Evolutionary conservation across 257 asterid genomes (phyloP).

Genomic region (Plantago major): DNA sequence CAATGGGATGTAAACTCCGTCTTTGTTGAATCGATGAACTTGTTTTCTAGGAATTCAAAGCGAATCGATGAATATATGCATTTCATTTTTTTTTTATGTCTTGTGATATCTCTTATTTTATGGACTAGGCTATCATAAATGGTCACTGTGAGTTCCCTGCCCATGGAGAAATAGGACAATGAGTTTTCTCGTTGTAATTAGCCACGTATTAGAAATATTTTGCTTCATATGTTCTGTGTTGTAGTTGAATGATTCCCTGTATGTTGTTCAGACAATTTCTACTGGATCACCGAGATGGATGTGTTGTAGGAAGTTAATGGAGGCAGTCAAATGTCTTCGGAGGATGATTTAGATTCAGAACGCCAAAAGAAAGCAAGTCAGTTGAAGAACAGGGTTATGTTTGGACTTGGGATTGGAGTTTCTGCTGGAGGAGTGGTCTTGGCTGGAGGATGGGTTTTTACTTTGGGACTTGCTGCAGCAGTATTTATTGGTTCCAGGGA

Average conservation of each 20-base stretch:
- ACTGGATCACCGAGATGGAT: conserved; percentile 31
- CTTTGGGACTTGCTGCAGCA: conserved; percentile 72
- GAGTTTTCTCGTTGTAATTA: too few relatives aligned
- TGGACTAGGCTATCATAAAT: too few relatives aligned
- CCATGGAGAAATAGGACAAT: too few relatives aligned
- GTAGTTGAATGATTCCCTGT: conserved; percentile 11
- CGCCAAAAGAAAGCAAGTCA: conserved; percentile 50
- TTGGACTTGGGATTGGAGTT: conserved; percentile 86
- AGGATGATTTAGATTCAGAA: conserved; percentile 36
- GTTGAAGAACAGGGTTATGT: conserved; percentile 69
- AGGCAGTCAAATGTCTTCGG: conserved; percentile 32
- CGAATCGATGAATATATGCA: too few relatives aligned
- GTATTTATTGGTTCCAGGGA: conserved; percentile 79
- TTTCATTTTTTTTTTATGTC: too few relatives aligned
- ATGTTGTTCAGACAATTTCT: conserved; percentile 19
- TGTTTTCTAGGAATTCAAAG: too few relatives aligned
- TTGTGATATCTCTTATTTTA: too few relatives aligned
- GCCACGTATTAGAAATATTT: too few relatives aligned
- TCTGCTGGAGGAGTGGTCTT: conserved; percentile 80
- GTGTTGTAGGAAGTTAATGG: conserved; percentile 66
- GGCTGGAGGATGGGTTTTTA: conserved; percentile 94
- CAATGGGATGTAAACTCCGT: too few relatives aligned
- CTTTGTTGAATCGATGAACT: too few relatives aligned
- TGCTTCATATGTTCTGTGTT: not conserved
- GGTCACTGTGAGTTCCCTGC: too few relatives aligned